Conservation (phyloP, 164 flowering plant genomes). For the Vitis amurensis region DNA sequence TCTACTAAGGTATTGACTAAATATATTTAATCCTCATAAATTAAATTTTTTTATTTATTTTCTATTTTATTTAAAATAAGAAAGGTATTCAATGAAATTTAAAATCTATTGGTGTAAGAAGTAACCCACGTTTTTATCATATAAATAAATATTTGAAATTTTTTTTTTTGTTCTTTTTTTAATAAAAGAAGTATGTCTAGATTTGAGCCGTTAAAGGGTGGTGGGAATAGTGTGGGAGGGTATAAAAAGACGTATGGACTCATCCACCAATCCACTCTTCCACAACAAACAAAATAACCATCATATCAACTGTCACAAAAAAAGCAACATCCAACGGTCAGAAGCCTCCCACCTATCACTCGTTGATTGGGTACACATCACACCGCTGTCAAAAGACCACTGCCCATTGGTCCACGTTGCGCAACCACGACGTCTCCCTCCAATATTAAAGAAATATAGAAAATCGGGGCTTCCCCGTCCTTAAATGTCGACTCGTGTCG, state of each 20-base stretch:
- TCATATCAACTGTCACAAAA: slow-evolving; percentile 13
- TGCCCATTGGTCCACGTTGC: slow-evolving; percentile 32
- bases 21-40: no score
- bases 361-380: slow-evolving; percentile 19
- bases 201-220: no score
- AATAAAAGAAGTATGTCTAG: no score
- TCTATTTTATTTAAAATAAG: no score
- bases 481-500: slow-evolving; percentile 30
- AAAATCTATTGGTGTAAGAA: no score
- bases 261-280: background rate
- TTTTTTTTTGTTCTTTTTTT: no score
- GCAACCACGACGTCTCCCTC: slow-evolving; percentile 4
- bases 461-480: slow-evolving; percentile 7
- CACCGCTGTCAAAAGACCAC: background rate
- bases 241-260: background rate
- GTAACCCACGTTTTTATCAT: no score
- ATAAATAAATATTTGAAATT: no score
- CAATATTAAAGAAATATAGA: slow-evolving; percentile 5
- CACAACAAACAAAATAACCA: background rate
- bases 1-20: no score
- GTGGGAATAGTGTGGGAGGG: no score
- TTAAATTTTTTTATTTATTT: no score
- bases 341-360: slow-evolving; percentile 6
- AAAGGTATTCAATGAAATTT: no score
- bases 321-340: slow-evolving; percentile 13